Conservation (phyloP, 2,329 filamentous ascomycete species). For the Biscogniauxia sp. region DNA sequence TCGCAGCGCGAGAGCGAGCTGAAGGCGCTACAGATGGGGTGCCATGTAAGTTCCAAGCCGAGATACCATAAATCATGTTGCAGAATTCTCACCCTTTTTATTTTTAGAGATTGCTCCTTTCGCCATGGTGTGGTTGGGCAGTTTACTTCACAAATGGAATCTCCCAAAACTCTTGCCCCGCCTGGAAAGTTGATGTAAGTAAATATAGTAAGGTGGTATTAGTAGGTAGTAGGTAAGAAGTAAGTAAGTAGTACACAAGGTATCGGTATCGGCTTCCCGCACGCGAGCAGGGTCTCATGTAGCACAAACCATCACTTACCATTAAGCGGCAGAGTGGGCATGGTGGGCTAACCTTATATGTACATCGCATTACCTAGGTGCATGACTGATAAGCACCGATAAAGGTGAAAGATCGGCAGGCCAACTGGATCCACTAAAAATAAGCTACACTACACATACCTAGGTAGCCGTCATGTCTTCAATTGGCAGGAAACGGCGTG, state of each 20-base stretch:
- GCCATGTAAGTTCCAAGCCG: constrained; percentile 1
- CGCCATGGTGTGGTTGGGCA: constrained; percentile 27
- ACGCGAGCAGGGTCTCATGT: no score
- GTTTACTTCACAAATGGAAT: no score
- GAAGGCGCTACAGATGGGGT: constrained; percentile 50
- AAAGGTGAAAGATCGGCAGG: not conserved
- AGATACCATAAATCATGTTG: not conserved
- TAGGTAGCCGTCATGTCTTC: not conserved
- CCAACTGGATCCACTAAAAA: not conserved
- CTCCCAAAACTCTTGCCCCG: constrained; percentile 9
- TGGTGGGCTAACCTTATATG: not conserved
- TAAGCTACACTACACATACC: no score
- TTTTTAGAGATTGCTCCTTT: constrained; percentile 35
- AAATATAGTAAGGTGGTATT: no score
- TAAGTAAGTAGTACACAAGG: no score
- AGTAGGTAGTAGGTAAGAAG: no score
- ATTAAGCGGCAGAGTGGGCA: no score
- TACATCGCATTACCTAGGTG: not conserved
- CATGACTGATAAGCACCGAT: not conserved
- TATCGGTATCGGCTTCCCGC: no score
- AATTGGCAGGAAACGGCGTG: not conserved
- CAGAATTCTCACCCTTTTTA: constrained; percentile 24
- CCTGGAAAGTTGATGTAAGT: not conserved
- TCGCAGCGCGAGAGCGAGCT: constrained; percentile 70
- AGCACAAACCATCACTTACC: no score